phyloP scores from a whole-genome alignment of 2,329 filamentous ascomycete species.

The Xylogone sp. region DNA sequence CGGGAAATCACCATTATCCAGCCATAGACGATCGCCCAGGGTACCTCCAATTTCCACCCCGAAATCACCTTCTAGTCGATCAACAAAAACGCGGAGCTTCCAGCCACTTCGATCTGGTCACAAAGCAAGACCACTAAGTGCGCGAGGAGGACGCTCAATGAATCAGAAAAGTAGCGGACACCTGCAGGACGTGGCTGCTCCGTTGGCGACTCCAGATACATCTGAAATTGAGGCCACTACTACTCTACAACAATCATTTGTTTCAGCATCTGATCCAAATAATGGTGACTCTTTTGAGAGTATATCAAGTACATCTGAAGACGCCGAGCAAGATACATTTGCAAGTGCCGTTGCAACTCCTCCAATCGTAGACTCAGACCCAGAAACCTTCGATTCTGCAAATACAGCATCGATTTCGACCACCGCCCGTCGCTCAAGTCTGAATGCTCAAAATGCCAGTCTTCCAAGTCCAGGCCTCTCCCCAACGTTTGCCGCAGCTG shows the following conservation, averaged over 20 bases:
- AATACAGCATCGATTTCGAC: conserved; percentile 46
- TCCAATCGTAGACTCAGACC: conserved; percentile 69
- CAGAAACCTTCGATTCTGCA: conserved; percentile 53
- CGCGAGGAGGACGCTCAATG: neutral
- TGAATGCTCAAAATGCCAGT: conserved; percentile 84
- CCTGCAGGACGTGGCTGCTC: conserved; percentile 13
- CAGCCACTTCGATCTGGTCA: neutral
- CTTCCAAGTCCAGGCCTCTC: conserved; percentile 93
- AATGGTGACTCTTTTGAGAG: conserved; percentile 26
- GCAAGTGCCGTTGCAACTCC: conserved; percentile 64
- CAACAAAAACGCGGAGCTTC: neutral
- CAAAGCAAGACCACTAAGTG: neutral
- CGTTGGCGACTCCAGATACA: conserved; percentile 56
- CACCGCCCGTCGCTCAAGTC: conserved; percentile 44
- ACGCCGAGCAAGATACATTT: conserved; percentile 49
- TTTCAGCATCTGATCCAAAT: conserved; percentile 36
- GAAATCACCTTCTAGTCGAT: conserved; percentile 14
- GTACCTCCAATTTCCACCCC: conserved; percentile 5
- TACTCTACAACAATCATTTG: conserved; percentile 14
- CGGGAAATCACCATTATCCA: conserved; percentile 11
- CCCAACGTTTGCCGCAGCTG: conserved; percentile 75
- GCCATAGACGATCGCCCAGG: conserved; percentile 11
- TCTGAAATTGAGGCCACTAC: conserved; percentile 45
- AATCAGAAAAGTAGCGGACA: neutral
- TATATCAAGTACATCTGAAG: conserved; percentile 13